A percentile compares a stretch with the other conserved stretches of the same genome.
Evolutionary conservation across 441 rosid genomes (phyloP).

Genomic region (Manihot esculenta): DNA sequence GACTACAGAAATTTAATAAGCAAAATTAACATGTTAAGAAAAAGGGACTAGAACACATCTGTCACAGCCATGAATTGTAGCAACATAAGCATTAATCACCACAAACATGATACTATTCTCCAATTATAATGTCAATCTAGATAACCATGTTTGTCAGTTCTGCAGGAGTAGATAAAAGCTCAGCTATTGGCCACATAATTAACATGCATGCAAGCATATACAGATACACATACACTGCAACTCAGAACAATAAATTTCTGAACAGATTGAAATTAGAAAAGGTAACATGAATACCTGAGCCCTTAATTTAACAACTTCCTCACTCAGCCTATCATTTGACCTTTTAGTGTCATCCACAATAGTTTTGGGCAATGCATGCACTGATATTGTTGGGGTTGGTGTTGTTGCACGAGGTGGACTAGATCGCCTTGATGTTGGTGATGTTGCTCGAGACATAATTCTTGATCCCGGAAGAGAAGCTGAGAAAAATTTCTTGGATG

Average conservation of each 20-base stretch:
- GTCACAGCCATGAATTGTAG: neutral
- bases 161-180: neutral
- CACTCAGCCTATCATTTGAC: slow-evolving; percentile 66
- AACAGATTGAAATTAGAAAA: slow-evolving; percentile 12
- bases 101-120: neutral
- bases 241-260: slow-evolving; percentile 35
- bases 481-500: slow-evolving; percentile 93
- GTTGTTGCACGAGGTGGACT: slow-evolving; percentile 97
- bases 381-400: slow-evolving; percentile 80
- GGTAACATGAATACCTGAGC: slow-evolving; percentile 54
- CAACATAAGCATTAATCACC: neutral
- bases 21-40: neutral
- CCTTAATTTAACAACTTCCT: slow-evolving; percentile 81
- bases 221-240: slow-evolving; percentile 38
- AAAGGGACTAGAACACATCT: neutral
- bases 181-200: neutral
- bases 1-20: neutral
- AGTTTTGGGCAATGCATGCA: slow-evolving; percentile 67
- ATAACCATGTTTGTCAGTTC: neutral
- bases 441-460: slow-evolving; percentile 95
- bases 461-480: slow-evolving; percentile 98
- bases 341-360: slow-evolving; percentile 66
- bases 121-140: neutral
- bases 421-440: slow-evolving; percentile 89
- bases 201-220: neutral